phyloP scores from a whole-genome alignment of 1,284 basidiomycete genomes.

The Xerocomus nothofagi region DNA sequence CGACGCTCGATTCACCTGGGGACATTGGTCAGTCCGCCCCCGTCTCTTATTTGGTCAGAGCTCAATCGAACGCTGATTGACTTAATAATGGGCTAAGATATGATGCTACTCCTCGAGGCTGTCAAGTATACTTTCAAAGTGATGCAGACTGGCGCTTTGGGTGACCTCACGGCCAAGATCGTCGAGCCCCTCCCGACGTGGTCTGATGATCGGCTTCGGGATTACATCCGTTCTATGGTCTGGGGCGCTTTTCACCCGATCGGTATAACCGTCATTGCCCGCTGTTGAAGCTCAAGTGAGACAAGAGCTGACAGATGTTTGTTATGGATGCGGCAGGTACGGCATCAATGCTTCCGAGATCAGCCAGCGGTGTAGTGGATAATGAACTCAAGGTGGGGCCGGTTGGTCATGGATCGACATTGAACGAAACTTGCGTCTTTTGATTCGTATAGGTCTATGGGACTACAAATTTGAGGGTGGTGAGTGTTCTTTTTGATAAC shows the following conservation, averaged over 20 bases:
- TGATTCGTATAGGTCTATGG: slow-evolving; percentile 16
- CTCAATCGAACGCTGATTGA: not conserved
- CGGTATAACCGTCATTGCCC: not conserved
- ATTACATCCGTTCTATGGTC: slow-evolving; percentile 12
- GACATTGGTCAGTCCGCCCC: slow-evolving; percentile 19
- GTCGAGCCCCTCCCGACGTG: slow-evolving; percentile 18
- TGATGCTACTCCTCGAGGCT: slow-evolving; percentile 18
- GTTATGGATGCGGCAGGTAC: slow-evolving; percentile 8
- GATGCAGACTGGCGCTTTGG: slow-evolving; percentile 19
- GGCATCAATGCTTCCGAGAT: slow-evolving; percentile 19
- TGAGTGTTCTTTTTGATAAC: slow-evolving; percentile 1
- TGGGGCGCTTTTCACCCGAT: slow-evolving; percentile 16
- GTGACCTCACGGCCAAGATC: slow-evolving; percentile 10
- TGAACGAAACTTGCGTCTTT: not conserved
- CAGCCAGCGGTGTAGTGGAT: slow-evolving; percentile 16
- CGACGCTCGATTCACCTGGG: slow-evolving; percentile 12
- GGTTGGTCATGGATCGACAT: not conserved
- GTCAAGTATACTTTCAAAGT: slow-evolving; percentile 17
- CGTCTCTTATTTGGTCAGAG: not conserved
- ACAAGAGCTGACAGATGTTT: not conserved
- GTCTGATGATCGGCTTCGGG: slow-evolving; percentile 13
- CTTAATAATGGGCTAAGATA: not conserved
- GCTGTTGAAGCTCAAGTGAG: not conserved
- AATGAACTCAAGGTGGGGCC: slow-evolving; percentile 8
- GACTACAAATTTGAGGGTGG: slow-evolving; percentile 21